Percentiles rank a stretch among this genome's conserved stretches.
Evolutionary conservation across 305 asterid genomes (phyloP).

Genomic region (Plantago coronopus): DNA sequence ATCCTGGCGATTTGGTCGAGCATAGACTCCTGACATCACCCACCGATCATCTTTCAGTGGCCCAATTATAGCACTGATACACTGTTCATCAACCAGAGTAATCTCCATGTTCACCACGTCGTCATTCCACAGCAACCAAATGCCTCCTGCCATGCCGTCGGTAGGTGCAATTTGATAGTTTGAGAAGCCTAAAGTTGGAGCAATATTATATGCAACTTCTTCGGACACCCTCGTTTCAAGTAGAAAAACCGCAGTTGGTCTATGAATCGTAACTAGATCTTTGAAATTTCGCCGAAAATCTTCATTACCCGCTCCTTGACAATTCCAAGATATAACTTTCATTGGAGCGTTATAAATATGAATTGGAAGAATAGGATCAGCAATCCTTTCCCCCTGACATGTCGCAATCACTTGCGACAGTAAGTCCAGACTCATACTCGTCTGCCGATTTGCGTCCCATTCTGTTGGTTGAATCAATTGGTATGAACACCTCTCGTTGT

Average conservation of each 20-base stretch:
- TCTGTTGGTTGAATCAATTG: too few relatives aligned
- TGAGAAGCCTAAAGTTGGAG: not conserved
- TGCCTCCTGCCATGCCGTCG: not conserved
- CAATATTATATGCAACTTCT: not conserved
- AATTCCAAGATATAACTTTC: not conserved
- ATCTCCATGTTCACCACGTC: not conserved
- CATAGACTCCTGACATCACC: not conserved
- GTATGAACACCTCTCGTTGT: too few relatives aligned
- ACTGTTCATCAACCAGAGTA: not conserved
- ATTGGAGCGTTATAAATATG: too few relatives aligned
- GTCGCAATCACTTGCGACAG: too few relatives aligned
- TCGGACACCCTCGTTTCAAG: not conserved
- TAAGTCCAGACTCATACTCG: too few relatives aligned
- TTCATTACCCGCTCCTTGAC: not conserved
- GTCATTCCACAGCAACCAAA: not conserved
- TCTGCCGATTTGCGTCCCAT: too few relatives aligned
- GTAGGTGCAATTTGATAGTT: not conserved
- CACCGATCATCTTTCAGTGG: not conserved
- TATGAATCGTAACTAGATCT: not conserved
- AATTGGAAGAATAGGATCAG: too few relatives aligned
- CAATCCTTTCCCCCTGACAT: not conserved
- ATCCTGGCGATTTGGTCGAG: not conserved
- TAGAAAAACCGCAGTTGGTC: too few relatives aligned
- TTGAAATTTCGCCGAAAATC: not conserved
- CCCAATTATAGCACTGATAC: not conserved